Percentiles rank a stretch among this genome's conserved stretches.
Conservation (phyloP, 345 rosid species). For the Cardamine occulta region DNA sequence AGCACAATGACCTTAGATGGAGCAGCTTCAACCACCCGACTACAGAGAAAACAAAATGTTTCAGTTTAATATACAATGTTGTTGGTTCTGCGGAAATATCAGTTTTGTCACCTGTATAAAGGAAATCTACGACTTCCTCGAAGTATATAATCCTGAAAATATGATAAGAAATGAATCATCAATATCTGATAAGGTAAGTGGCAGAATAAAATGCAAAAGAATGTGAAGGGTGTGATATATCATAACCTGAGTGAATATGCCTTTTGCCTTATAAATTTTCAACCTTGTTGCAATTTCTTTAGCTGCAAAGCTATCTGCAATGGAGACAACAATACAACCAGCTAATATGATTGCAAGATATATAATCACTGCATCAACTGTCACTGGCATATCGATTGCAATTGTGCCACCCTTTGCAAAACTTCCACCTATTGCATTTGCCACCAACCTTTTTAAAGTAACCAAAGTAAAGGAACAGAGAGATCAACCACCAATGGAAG, state of each 20-base stretch:
- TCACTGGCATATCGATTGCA: constrained; percentile 98
- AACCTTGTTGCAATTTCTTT: constrained; percentile 83
- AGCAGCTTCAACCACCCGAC: constrained; percentile 85
- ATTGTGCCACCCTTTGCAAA: constrained; percentile 81
- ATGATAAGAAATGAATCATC: neutral
- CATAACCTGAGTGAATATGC: constrained; percentile 90
- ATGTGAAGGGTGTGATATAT: constrained; percentile 16
- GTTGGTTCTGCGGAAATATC: neutral
- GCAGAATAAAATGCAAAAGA: neutral
- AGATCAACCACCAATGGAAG: constrained; percentile 1
- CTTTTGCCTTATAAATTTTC: constrained; percentile 76
- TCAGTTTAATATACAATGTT: neutral
- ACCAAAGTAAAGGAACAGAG: neutral
- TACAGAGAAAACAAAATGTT: constrained; percentile 36
- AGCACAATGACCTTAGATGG: constrained; percentile 74
- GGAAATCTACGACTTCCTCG: constrained; percentile 82
- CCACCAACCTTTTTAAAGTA: constrained; percentile 66
- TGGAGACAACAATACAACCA: constrained; percentile 84
- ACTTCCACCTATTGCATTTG: constrained; percentile 61
- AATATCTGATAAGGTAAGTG: constrained; percentile 1
- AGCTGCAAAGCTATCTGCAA: constrained; percentile 94
- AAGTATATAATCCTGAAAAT: constrained; percentile 73
- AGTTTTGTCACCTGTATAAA: constrained; percentile 73
- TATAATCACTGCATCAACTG: constrained; percentile 77
- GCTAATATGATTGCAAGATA: constrained; percentile 81